A percentile compares a stretch with the other conserved stretches of the same genome.
These are phyloP conservation scores for Linderniella brevidens DNA, from an alignment of 257 asterid genomes.

Conservation along the genomic window DNA sequence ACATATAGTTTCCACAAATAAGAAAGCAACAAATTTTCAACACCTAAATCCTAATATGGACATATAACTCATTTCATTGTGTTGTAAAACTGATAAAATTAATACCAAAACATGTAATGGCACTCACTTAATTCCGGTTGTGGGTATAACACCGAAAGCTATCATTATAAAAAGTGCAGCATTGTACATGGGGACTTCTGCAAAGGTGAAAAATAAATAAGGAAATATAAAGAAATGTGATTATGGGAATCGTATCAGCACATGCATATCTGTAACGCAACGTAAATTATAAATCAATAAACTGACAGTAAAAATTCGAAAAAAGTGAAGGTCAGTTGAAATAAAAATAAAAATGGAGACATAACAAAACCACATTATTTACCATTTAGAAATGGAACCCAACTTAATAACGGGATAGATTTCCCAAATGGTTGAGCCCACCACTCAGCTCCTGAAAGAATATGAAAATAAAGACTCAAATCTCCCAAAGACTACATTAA, in stretches of 20 bases:
- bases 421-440: constrained; percentile 75
- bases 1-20: background rate
- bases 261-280: background rate
- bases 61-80: background rate
- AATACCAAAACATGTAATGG: background rate
- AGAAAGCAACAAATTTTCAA: too few species aligned
- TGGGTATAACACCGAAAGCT: constrained; percentile 72
- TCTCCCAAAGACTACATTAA: background rate
- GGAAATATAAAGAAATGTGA: background rate
- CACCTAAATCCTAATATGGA: too few species aligned
- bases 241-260: background rate
- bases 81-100: background rate
- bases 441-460: constrained; percentile 79
- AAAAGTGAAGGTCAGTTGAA: too few species aligned
- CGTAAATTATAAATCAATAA: constrained; percentile 3
- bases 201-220: constrained; percentile 1
- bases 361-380: constrained; percentile 11
- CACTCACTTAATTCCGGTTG: constrained; percentile 7
- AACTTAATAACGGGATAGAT: constrained; percentile 52
- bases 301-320: too few species aligned
- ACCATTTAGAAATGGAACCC: constrained; percentile 79
- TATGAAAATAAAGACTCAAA: background rate
- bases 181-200: constrained; percentile 56
- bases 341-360: too few species aligned
- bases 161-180: constrained; percentile 58